phyloP scores from a whole-genome alignment of 768 basidiomycete genomes.

The Lepiota brunneoincarnata region DNA sequence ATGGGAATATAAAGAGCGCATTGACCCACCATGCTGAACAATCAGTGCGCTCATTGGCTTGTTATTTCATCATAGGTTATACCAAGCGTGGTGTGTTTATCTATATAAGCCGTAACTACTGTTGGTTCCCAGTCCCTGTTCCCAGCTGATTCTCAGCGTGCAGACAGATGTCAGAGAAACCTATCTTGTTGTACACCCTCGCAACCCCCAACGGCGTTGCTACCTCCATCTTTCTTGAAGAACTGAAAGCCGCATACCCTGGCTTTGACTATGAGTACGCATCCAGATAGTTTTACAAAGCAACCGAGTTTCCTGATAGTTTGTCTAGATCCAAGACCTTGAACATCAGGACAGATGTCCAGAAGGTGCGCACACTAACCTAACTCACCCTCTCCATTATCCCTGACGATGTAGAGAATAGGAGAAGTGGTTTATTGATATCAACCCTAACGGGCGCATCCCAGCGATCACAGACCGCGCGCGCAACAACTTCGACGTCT shows the following conservation, averaged over 20 bases:
- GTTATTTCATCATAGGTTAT: not conserved
- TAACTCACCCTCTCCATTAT: not conserved
- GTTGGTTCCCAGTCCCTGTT: not conserved
- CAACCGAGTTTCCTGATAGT: not conserved
- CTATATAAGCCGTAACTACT: conserved; percentile 11
- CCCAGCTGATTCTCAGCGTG: conserved; percentile 19
- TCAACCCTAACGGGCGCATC: conserved; percentile 75
- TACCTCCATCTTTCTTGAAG: conserved; percentile 56
- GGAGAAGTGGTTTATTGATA: conserved; percentile 71
- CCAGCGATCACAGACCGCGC: conserved; percentile 63
- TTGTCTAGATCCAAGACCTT: conserved; percentile 46
- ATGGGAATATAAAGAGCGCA: not conserved
- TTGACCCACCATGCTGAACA: conserved; percentile 9
- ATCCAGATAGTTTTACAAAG: not conserved
- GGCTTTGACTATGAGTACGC: conserved; percentile 49
- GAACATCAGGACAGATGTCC: conserved; percentile 59
- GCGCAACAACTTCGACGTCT: conserved; percentile 62
- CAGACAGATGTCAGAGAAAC: conserved; percentile 26
- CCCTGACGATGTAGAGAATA: conserved; percentile 12
- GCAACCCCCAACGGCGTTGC: conserved; percentile 61
- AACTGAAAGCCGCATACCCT: conserved; percentile 55
- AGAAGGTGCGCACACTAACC: conserved; percentile 50
- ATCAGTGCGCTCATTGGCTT: not conserved
- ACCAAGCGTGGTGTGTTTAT: not conserved
- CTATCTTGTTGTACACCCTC: conserved; percentile 50